Conservation (phyloP, 305 asterid species). For the Euphrasia arctica region DNA sequence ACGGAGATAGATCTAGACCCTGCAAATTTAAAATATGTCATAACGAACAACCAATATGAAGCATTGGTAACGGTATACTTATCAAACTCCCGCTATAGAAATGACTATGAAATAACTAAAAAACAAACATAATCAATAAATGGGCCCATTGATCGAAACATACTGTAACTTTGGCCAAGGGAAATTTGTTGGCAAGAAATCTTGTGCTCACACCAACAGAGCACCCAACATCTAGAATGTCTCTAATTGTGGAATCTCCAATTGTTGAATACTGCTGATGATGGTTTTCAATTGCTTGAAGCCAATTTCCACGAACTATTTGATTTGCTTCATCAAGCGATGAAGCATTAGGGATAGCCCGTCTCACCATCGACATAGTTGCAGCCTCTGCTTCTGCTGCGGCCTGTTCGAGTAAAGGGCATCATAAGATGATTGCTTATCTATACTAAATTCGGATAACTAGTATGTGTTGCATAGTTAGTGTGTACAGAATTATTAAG, state of each 20-base stretch:
- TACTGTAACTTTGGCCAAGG: slow-evolving; percentile 68
- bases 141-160: slow-evolving; percentile 24
- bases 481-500: not conserved
- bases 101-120: not conserved
- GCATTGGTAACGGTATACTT: not conserved
- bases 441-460: not conserved
- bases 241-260: slow-evolving; percentile 34
- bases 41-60: slow-evolving; percentile 2
- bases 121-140: not conserved
- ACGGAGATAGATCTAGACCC: slow-evolving; percentile 94
- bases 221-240: slow-evolving; percentile 88
- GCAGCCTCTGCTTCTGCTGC: slow-evolving; percentile 99
- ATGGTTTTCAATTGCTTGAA: slow-evolving; percentile 73
- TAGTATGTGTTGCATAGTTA: not conserved
- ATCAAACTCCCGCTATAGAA: slow-evolving; percentile 8
- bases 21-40: slow-evolving; percentile 27
- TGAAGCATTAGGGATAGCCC: slow-evolving; percentile 74
- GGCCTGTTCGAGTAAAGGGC: slow-evolving; percentile 47
- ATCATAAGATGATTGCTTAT: slow-evolving; percentile 8
- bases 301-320: slow-evolving; percentile 91
- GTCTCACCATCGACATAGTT: slow-evolving; percentile 80
- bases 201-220: slow-evolving; percentile 91
- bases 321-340: slow-evolving; percentile 80
- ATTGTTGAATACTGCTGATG: slow-evolving; percentile 44
- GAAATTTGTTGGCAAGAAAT: slow-evolving; percentile 61